Conservation (phyloP, 768 basidiomycete genomes). For the Pleurotus citrinopileatus region DNA sequence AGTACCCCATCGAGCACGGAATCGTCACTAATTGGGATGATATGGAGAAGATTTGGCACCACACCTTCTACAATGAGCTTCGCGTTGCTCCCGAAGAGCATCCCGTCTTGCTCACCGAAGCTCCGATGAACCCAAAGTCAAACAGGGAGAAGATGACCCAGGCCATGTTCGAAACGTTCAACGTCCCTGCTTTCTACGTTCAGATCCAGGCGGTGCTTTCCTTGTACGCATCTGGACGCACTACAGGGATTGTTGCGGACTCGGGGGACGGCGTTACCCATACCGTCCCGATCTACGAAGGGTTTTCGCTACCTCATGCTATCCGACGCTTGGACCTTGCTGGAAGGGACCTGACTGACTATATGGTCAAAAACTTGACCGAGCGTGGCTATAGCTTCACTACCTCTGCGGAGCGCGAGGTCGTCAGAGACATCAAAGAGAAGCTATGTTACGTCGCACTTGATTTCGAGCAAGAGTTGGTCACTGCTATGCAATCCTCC, state of each 20-base stretch:
- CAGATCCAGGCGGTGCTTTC: constrained; percentile 90
- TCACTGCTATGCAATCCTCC: constrained; percentile 86
- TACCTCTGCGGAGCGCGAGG: constrained; percentile 90
- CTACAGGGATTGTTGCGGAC: constrained; percentile 92
- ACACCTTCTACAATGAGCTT: constrained; percentile 95
- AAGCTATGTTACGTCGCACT: constrained; percentile 94
- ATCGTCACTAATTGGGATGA: constrained; percentile 99
- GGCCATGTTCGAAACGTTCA: constrained; percentile 98
- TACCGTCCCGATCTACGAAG: constrained; percentile 97
- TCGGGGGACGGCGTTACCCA: constrained; percentile 96
- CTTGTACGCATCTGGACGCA: constrained; percentile 91
- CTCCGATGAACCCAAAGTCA: constrained; percentile 89
- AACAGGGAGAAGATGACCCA: constrained; percentile 95
- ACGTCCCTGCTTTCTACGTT: constrained; percentile 90
- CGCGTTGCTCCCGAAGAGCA: constrained; percentile 93
- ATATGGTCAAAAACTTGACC: constrained; percentile 78
- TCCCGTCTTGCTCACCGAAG: constrained; percentile 89
- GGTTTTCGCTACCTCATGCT: constrained; percentile 88
- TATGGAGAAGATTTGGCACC: constrained; percentile 99
- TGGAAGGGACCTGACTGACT: constrained; percentile 88
- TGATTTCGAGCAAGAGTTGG: constrained; percentile 92
- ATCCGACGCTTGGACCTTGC: constrained; percentile 91
- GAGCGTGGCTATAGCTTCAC: constrained; percentile 95
- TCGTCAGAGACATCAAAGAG: constrained; percentile 97
- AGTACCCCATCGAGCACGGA: constrained; percentile 93